A percentile compares a stretch with the other conserved stretches of the same genome.
phyloP scores from a whole-genome alignment of 768 basidiomycete genomes.

The Hericium rajendrae region DNA sequence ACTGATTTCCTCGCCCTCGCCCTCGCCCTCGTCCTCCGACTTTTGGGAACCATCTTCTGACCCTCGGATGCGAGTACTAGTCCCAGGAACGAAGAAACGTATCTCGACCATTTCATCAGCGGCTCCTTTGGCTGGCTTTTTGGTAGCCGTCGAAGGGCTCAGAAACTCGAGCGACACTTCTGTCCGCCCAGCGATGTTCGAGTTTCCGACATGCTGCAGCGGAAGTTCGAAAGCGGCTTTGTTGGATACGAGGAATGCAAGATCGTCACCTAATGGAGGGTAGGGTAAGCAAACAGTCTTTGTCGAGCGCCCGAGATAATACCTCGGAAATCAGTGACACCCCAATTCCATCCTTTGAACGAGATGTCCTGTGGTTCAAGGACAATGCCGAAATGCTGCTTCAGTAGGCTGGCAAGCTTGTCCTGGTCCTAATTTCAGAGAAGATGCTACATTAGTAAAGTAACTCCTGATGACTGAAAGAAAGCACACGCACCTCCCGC shows the following conservation, averaged over 20 bases:
- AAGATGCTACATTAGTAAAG: not conserved
- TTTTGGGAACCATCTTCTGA: conserved; percentile 71
- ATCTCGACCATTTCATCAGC: conserved; percentile 92
- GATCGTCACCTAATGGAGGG: conserved; percentile 60
- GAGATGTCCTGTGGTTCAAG: conserved; percentile 81
- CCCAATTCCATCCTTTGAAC: conserved; percentile 99
- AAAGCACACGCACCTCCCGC: conserved; percentile 56
- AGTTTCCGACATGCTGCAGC: conserved; percentile 80
- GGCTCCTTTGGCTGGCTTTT: conserved; percentile 31
- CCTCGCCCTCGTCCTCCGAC: conserved; percentile 57
- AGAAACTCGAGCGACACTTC: conserved; percentile 98
- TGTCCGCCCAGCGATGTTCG: conserved; percentile 93
- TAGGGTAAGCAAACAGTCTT: not conserved
- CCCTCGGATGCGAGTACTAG: conserved; percentile 42
- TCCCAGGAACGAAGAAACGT: conserved; percentile 90
- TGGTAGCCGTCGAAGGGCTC: conserved; percentile 36
- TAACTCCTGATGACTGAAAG: not conserved
- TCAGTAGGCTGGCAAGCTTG: conserved; percentile 66
- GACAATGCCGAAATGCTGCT: conserved; percentile 79
- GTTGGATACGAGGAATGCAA: conserved; percentile 84
- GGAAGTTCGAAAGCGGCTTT: conserved; percentile 88
- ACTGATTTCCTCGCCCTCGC: conserved; percentile 59
- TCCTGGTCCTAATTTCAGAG: conserved; percentile 68
- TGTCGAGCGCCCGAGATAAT: conserved; percentile 8
- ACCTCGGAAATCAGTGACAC: conserved; percentile 91